Conservation (phyloP, 2,329 filamentous ascomycete species). For the Aspergillus quadricinctus region DNA sequence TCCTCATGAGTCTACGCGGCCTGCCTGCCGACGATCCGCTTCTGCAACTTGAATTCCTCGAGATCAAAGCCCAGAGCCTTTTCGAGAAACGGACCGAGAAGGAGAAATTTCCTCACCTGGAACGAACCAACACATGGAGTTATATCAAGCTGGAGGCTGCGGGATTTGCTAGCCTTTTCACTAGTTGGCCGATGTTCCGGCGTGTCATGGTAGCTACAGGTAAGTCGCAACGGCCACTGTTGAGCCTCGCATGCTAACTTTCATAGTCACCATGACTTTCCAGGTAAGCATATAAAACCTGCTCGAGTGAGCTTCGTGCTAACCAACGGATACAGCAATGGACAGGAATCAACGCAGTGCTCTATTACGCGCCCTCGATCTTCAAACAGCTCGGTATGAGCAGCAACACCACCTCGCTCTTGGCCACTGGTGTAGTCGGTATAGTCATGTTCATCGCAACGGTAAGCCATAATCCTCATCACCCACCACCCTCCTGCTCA, state of each 20-base stretch:
- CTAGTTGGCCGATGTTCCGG: slow-evolving; percentile 45
- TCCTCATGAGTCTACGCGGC: slow-evolving; percentile 60
- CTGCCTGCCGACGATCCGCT: slow-evolving; percentile 61
- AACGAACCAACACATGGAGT: slow-evolving; percentile 58
- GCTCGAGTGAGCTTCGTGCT: not conserved
- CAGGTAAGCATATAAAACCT: not conserved
- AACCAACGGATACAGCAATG: not conserved
- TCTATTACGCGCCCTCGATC: slow-evolving; percentile 10
- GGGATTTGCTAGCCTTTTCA: slow-evolving; percentile 27
- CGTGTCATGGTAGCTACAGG: slow-evolving; percentile 45
- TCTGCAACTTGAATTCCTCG: slow-evolving; percentile 68
- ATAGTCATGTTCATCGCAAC: slow-evolving; percentile 24
- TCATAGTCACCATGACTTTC: not conserved
- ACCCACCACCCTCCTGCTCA: not conserved
- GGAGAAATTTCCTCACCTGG: slow-evolving; percentile 63
- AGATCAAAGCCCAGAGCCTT: slow-evolving; percentile 71
- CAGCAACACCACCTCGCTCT: slow-evolving; percentile 22
- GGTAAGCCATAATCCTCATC: not conserved
- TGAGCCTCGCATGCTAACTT: not conserved
- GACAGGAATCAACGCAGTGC: not conserved
- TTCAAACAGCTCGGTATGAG: slow-evolving; percentile 22
- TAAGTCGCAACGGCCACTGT: slow-evolving; percentile 44
- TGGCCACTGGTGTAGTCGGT: slow-evolving; percentile 29
- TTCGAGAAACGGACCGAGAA: slow-evolving; percentile 69
- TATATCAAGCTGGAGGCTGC: slow-evolving; percentile 61